Evolutionary conservation across 1,139 yeast species (phyloP), one percentile per base, ranked within the genome.

Genomic region (Protomyces macrosporus): DNA sequence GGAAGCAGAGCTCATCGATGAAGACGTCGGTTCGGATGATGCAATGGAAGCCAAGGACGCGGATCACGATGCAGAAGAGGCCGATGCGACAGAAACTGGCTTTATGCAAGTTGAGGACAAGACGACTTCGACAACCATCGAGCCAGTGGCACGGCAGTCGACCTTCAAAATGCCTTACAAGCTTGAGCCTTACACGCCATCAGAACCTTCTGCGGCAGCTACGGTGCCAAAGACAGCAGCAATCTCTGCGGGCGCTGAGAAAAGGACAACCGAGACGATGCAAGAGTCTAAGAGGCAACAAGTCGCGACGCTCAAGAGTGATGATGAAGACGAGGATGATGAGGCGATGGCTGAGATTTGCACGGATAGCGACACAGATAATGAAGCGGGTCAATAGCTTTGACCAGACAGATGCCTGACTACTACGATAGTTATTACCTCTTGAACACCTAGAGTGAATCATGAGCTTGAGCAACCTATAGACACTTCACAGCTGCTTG

Each of bases 281-380:
- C 12, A 53, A 45, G 14, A 23, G 2, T 23, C 23, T 2, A 23
- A 23, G 23, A 2, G 37, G 65, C 69, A 9, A 60, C 40, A 6
- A 37, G 53, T n/a, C 55, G 23, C 3, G 64, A 60, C 6, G 23
- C 23, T 23, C 23, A 23, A 23, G 2, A 2, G 23, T 23, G 61
- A 60, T 30, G 63, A 54, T 9, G 30, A 16, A 6, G 55, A 61
- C 34, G 60, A 55, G 10, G 58, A 45, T 39, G 52, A 48, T 39
- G 62, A 58, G 10, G 63, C 34, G 37, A 60, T 60, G 50, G 54
- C 63, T 35, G 67, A 70, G n/a, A 64, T 53, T 10, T 50, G 60
- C 16, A 60, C 40, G 3, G 66, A 64, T 6, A 60, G 62, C 32
- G 64, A 59, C n/a, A 60, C 58, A 4, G 57, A 64, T 37, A 58